A percentile compares a stretch with the other conserved stretches of the same genome.
Conservation (phyloP, 768 basidiomycete genomes). For the Mrakia frigida region DNA sequence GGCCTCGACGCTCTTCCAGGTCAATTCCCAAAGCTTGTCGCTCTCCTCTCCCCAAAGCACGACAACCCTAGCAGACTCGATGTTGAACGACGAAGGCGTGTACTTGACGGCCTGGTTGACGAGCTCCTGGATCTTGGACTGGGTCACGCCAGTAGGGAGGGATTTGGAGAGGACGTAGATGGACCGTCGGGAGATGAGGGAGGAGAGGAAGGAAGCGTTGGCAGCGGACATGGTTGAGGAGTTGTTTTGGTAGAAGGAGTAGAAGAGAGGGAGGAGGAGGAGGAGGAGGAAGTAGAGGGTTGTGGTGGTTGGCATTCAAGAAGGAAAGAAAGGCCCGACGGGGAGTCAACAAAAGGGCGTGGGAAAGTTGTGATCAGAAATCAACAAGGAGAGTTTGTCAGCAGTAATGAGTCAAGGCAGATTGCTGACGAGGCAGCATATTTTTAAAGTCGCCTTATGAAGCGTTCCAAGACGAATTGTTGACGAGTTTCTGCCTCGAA, state of each 20-base stretch:
- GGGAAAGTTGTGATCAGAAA: not conserved
- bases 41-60: conserved; percentile 42
- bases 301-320: not conserved
- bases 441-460: too few species aligned
- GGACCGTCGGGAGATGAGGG: conserved; percentile 9
- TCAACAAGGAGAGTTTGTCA: too few species aligned
- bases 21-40: conserved; percentile 41
- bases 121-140: conserved; percentile 41
- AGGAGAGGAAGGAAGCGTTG: conserved; percentile 10
- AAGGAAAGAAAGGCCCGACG: not conserved
- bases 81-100: conserved; percentile 37
- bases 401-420: too few species aligned
- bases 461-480: too few species aligned
- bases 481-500: too few species aligned
- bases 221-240: not conserved
- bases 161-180: conserved; percentile 41
- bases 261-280: not conserved
- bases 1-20: conserved; percentile 23
- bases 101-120: conserved; percentile 36
- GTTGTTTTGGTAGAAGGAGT: not conserved
- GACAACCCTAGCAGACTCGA: conserved; percentile 43
- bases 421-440: too few species aligned
- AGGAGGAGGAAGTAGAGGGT: not conserved
- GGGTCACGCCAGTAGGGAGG: conserved; percentile 36
- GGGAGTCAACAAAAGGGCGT: not conserved